Evolutionary conservation across 2,329 filamentous ascomycete species (phyloP).

Genomic region (Neopestalotiopsis rosae): DNA sequence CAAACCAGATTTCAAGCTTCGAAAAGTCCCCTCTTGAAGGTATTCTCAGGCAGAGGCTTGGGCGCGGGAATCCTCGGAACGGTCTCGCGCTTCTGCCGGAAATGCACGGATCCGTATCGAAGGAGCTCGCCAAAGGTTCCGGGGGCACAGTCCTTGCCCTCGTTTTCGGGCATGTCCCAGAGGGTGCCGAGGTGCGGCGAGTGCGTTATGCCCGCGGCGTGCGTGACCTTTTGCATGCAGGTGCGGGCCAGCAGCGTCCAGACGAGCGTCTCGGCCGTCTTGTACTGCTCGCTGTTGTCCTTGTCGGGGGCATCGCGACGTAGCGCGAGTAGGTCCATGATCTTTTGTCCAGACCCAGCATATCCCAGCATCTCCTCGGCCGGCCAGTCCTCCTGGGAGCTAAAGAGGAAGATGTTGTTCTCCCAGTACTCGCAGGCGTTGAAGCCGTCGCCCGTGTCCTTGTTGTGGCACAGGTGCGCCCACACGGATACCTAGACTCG

Average conservation of each 20-base stretch:
- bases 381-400: constrained; percentile 14
- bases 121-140: constrained; percentile 27
- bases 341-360: constrained; percentile 17
- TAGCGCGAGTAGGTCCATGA: constrained; percentile 28
- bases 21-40: constrained; percentile 12
- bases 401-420: constrained; percentile 21
- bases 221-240: constrained; percentile 26
- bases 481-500: constrained; percentile 36
- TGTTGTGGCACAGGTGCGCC: constrained; percentile 32
- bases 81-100: constrained; percentile 21
- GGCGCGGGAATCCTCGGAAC: not conserved
- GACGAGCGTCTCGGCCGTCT: constrained; percentile 21
- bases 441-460: constrained; percentile 32
- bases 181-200: constrained; percentile 22
- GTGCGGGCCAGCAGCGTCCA: constrained; percentile 22
- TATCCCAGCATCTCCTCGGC: constrained; percentile 27
- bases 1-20: not conserved
- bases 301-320: constrained; percentile 26
- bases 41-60: constrained; percentile 4
- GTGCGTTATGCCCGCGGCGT: constrained; percentile 21
- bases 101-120: constrained; percentile 22
- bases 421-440: constrained; percentile 28
- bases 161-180: constrained; percentile 24
- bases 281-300: constrained; percentile 13
- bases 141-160: constrained; percentile 22